phyloP scores from a whole-genome alignment of 2,329 filamentous ascomycete species.

The Aureobasidium sp. region DNA sequence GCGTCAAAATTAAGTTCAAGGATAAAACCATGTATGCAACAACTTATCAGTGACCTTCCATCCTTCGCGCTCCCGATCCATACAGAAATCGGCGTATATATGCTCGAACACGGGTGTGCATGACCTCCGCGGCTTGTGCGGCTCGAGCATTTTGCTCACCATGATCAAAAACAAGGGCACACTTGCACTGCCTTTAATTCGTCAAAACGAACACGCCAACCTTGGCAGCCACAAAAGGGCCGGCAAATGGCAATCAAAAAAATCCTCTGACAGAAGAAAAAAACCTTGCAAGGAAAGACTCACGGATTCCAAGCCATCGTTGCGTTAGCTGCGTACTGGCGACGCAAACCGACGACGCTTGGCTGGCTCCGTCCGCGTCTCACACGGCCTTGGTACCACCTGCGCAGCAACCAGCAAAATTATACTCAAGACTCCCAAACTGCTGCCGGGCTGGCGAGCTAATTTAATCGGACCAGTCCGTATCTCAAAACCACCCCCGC shows the following conservation, averaged over 20 bases:
- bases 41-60: slow-evolving; percentile 6
- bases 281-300: slow-evolving; percentile 6
- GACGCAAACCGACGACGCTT: slow-evolving; percentile 10
- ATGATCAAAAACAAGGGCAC: slow-evolving; percentile 10
- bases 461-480: slow-evolving; percentile 13
- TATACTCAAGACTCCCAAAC: slow-evolving; percentile 8
- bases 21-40: slow-evolving; percentile 12
- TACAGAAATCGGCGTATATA: slow-evolving; percentile 1
- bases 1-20: slow-evolving; percentile 10
- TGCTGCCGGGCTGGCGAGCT: slow-evolving; percentile 9
- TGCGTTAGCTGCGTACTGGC: slow-evolving; percentile 7
- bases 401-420: background rate
- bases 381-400: slow-evolving; percentile 10
- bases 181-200: slow-evolving; percentile 4
- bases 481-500: slow-evolving; percentile 10
- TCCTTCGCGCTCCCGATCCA: slow-evolving; percentile 4
- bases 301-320: slow-evolving; percentile 7
- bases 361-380: slow-evolving; percentile 12
- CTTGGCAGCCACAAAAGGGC: slow-evolving; percentile 12
- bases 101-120: slow-evolving; percentile 10
- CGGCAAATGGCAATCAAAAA: slow-evolving; percentile 12
- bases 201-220: background rate
- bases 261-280: slow-evolving; percentile 4
- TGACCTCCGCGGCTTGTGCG: slow-evolving; percentile 12
- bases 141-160: slow-evolving; percentile 3